A percentile compares a stretch with the other conserved stretches of the same genome.
These are phyloP conservation scores for Pyrenula massariospora DNA, from an alignment of 495 filamentous ascomycete genomes.

Conservation along the genomic window DNA sequence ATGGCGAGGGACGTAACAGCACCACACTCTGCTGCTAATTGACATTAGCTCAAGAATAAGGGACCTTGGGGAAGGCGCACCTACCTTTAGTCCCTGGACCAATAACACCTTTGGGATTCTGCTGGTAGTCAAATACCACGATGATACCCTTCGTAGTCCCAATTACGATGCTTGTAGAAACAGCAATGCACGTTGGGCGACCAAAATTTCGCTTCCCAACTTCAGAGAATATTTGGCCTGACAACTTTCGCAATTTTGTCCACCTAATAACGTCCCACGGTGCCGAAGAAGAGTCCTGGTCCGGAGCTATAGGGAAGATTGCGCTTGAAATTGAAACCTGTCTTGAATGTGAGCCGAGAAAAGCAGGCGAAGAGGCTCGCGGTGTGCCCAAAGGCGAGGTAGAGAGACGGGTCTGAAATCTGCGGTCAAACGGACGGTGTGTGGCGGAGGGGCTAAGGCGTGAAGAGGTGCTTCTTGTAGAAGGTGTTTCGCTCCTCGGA, in stretches of 20 bases:
- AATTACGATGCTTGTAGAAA: slow-evolving; percentile 80
- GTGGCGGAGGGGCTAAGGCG: slow-evolving; percentile 58
- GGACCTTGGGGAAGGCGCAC: slow-evolving; percentile 8
- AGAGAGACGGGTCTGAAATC: slow-evolving; percentile 79
- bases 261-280: slow-evolving; percentile 97
- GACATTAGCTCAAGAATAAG: background rate
- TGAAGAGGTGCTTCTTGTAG: slow-evolving; percentile 32
- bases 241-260: slow-evolving; percentile 87
- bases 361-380: slow-evolving; percentile 67
- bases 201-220: slow-evolving; percentile 87
- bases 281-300: slow-evolving; percentile 50
- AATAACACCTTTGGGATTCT: slow-evolving; percentile 85
- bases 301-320: slow-evolving; percentile 35
- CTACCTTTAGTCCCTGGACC: slow-evolving; percentile 88
- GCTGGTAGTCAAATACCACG: slow-evolving; percentile 92
- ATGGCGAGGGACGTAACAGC: slow-evolving; percentile 78
- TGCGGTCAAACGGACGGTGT: slow-evolving; percentile 83
- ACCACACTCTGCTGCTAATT: slow-evolving; percentile 75
- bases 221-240: slow-evolving; percentile 87
- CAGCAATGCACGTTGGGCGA: slow-evolving; percentile 76
- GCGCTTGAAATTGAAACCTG: slow-evolving; percentile 56
- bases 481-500: slow-evolving; percentile 50
- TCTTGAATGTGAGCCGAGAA: slow-evolving; percentile 63
- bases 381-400: slow-evolving; percentile 47
- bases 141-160: slow-evolving; percentile 92